phyloP scores from a whole-genome alignment of 2,329 filamentous ascomycete genomes.

The Fusarium staphyleae region DNA sequence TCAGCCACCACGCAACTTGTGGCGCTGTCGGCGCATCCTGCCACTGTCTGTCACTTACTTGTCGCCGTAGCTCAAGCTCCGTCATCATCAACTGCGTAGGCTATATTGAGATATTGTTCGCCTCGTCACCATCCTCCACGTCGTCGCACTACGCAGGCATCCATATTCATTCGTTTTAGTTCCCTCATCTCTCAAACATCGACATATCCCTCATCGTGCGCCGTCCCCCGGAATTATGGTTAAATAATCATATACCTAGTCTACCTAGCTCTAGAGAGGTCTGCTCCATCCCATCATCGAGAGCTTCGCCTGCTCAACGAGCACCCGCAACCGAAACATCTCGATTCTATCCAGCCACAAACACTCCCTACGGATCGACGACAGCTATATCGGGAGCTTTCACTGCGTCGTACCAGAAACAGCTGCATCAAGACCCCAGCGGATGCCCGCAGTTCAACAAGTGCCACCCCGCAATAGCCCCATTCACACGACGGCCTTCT shows the following conservation, averaged over 20 bases:
- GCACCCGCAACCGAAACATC: neutral
- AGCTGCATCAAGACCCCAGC: neutral
- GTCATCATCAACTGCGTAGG: constrained; percentile 37
- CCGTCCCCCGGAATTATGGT: constrained; percentile 23
- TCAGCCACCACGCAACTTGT: constrained; percentile 16
- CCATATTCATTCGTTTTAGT: neutral
- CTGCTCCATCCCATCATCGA: constrained; percentile 31
- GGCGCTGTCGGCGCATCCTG: neutral
- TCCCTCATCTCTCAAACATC: neutral
- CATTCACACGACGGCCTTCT: constrained; percentile 10
- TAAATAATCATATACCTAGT: constrained; percentile 17
- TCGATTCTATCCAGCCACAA: neutral
- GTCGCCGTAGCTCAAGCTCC: constrained; percentile 21
- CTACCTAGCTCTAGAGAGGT: constrained; percentile 15
- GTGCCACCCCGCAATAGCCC: constrained; percentile 26
- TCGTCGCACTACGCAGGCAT: constrained; percentile 24
- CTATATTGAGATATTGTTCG: constrained; percentile 7
- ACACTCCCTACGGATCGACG: neutral
- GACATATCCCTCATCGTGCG: neutral
- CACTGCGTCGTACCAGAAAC: neutral
- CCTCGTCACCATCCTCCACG: constrained; percentile 27
- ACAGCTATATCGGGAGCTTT: neutral
- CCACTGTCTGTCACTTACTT: constrained; percentile 1
- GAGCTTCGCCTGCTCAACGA: constrained; percentile 22
- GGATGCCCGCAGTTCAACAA: constrained; percentile 2